A percentile compares a stretch with the other conserved stretches of the same genome.
phyloP scores from a whole-genome alignment of 2,329 filamentous ascomycete species.

The Geoglossum cookeanum region DNA sequence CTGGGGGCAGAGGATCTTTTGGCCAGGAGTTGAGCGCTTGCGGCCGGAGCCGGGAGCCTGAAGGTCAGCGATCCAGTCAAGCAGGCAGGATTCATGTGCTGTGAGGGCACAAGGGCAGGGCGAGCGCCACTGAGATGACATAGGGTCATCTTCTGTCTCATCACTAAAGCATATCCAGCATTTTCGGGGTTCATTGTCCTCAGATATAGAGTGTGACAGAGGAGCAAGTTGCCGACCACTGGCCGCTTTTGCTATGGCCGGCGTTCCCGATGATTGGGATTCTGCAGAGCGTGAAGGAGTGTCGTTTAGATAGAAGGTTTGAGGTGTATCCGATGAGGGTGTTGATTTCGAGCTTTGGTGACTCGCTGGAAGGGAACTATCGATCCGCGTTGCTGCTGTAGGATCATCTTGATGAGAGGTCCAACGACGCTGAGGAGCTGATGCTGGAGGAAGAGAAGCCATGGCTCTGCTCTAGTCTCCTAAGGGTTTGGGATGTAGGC shows the following conservation, averaged over 20 bases:
- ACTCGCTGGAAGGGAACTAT: background rate
- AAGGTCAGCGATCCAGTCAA: conserved; percentile 86
- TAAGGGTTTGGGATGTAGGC: background rate
- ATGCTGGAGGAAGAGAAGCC: background rate
- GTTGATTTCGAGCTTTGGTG: background rate
- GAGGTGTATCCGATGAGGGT: background rate
- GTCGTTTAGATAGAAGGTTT: background rate
- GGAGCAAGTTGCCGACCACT: background rate
- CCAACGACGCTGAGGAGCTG: background rate
- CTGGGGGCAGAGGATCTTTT: conserved; percentile 61
- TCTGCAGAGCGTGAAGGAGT: background rate
- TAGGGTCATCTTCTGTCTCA: conserved; percentile 42
- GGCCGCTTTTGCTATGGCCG: background rate
- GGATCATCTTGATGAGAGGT: background rate
- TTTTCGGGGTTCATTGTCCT: conserved; percentile 23
- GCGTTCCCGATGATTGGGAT: background rate
- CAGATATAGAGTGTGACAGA: background rate
- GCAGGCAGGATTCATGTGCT: conserved; percentile 74
- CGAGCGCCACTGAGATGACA: conserved; percentile 54
- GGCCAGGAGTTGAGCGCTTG: conserved; percentile 26
- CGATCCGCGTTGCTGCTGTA: background rate
- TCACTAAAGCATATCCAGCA: conserved; percentile 55
- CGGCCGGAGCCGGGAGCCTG: conserved; percentile 39
- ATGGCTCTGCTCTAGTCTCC: background rate
- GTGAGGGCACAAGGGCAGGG: conserved; percentile 82